Conservation (phyloP, 2,329 filamentous ascomycete species). For the Arthrobotrys megalospora region DNA sequence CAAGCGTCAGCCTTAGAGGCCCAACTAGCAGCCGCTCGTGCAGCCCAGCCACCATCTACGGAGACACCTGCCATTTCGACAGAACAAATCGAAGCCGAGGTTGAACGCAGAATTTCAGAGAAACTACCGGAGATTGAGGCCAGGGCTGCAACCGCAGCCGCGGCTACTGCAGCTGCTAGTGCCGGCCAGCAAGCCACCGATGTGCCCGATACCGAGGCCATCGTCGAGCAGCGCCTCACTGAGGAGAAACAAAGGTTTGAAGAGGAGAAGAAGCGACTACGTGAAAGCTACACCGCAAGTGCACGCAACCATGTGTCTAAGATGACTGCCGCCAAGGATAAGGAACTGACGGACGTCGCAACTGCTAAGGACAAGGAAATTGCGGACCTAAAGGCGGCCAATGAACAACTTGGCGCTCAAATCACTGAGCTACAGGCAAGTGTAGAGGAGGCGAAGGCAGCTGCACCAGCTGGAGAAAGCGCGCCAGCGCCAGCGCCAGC, state of each 20-base stretch:
- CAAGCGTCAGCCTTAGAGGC: slow-evolving; percentile 41
- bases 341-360: slow-evolving; percentile 46
- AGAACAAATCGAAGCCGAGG: slow-evolving; percentile 62
- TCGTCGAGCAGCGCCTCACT: slow-evolving; percentile 61
- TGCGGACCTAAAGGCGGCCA: slow-evolving; percentile 36
- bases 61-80: slow-evolving; percentile 28
- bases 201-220: slow-evolving; percentile 18
- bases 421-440: slow-evolving; percentile 47
- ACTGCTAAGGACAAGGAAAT: slow-evolving; percentile 52
- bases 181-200: slow-evolving; percentile 1
- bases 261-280: slow-evolving; percentile 58
- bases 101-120: slow-evolving; percentile 57
- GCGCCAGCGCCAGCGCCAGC: background rate
- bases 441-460: slow-evolving; percentile 44
- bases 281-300: slow-evolving; percentile 44
- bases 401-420: slow-evolving; percentile 39
- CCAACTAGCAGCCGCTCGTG: slow-evolving; percentile 39
- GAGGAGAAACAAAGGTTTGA: slow-evolving; percentile 62
- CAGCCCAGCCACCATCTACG: slow-evolving; percentile 7
- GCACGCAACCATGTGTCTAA: slow-evolving; percentile 62
- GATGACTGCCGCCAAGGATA: slow-evolving; percentile 62
- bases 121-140: slow-evolving; percentile 54
- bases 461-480: slow-evolving; percentile 21
- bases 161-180: slow-evolving; percentile 34
- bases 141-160: slow-evolving; percentile 24